These are phyloP conservation scores for Eucalyptus shirleyi DNA, from an alignment of 345 rosid species.

Conservation along the genomic window DNA sequence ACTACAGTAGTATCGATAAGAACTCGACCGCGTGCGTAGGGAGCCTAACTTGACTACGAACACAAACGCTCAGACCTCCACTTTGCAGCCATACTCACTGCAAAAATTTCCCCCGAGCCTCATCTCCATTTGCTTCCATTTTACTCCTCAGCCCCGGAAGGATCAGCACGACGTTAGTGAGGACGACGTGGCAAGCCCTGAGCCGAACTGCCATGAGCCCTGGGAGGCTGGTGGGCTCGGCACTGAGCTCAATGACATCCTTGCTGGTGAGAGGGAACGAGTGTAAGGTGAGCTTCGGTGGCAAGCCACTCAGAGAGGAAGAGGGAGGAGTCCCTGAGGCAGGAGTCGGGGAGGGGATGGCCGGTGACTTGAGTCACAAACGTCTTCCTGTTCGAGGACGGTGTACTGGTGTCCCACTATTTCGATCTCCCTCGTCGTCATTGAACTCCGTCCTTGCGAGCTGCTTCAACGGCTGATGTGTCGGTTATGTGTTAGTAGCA, in stretches of 20 bases:
- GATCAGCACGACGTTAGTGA: slow-evolving; percentile 10
- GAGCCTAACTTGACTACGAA: background rate
- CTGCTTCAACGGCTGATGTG: background rate
- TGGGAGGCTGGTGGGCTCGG: slow-evolving; percentile 15
- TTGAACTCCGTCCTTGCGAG: background rate
- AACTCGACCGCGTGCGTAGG: background rate
- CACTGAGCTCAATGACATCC: slow-evolving; percentile 19
- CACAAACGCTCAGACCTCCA: background rate
- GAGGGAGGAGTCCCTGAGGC: slow-evolving; percentile 22
- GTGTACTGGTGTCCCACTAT: background rate
- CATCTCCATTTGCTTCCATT: slow-evolving; percentile 4
- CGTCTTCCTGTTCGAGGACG: slow-evolving; percentile 8
- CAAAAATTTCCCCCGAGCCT: background rate
- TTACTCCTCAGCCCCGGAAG: slow-evolving; percentile 6
- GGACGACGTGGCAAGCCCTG: slow-evolving; percentile 9
- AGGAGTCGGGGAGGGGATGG: slow-evolving; percentile 18
- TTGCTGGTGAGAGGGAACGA: background rate
- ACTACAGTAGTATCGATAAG: background rate
- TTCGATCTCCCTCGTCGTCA: slow-evolving; percentile 2
- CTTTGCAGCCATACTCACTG: background rate
- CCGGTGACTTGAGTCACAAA: slow-evolving; percentile 7
- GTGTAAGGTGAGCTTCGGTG: background rate
- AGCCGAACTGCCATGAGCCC: slow-evolving; percentile 18
- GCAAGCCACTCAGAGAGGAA: slow-evolving; percentile 13
- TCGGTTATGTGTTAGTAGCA: background rate